Base-by-base conservation (phyloP, 495 filamentous ascomycete genomes). In the Xylaria venustula region DNA sequence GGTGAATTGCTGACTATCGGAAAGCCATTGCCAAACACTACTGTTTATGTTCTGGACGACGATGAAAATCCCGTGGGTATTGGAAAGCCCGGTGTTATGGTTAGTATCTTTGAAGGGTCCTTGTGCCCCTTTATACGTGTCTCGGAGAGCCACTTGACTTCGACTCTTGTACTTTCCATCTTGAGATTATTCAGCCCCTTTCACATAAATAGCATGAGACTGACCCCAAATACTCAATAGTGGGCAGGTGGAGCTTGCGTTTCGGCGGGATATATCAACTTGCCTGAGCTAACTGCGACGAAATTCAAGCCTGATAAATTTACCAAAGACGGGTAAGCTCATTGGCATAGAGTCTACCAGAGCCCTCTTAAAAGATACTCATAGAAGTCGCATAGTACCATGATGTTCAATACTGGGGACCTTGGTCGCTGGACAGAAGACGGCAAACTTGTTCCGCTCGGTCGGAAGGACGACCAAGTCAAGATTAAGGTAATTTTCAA, bases 351-450 rank as follows among this genome's bases (percentile, higher is more conserved):
- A 40, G 0, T n/a, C 2, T 15, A 26, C 53, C 1, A 3, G 15
- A 25, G 15, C 23, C 23, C 6, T 2, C 48, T 15, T 12, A 14
- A 45, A 8, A 30, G 6, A 34, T 34, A 25, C 37, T 64, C 15
- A 64, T 20, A 34, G 25, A 28, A 22, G 3, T 46, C 11, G 19
- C 19, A 20, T 30, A 72, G 67, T 17, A 63, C 57, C 12, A 68
- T 58, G 50, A 75, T 76, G 70, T 76, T 69, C 61, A 73, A 73
- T 41, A 71, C 73, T 3, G 73, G 73, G 1, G 73, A 76, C 37
- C 60, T 74, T 28, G 73, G 63, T 2, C 63, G 70, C 6, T 76
- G 73, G 75, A 66, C 71, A 19, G 53, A 60, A 2, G 66, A 66
- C 30, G 75, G 75, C 2, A 61, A 56, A 34, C 62, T 77, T 6